phyloP scores from a whole-genome alignment of 2,329 filamentous ascomycete genomes.

The Colletotrichum zoysiae region DNA sequence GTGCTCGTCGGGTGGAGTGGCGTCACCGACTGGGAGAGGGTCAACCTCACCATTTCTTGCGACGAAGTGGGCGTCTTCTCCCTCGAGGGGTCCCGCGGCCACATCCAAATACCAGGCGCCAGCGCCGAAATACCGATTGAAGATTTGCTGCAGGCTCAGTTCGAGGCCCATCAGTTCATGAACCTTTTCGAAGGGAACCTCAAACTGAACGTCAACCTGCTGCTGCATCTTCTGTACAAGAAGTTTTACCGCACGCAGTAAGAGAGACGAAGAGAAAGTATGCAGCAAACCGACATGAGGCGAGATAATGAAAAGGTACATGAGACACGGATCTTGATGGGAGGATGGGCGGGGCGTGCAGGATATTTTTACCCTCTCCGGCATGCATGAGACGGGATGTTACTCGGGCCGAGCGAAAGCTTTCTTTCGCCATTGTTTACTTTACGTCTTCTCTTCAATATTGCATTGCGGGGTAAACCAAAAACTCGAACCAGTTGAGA shows the following conservation, averaged over 20 bases:
- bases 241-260: conserved; percentile 91
- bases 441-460: conserved; percentile 6
- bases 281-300: conserved; percentile 4
- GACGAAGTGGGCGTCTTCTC: conserved; percentile 96
- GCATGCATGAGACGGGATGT: conserved; percentile 33
- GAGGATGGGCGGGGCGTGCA: conserved; percentile 23
- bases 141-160: conserved; percentile 94
- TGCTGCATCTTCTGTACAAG: conserved; percentile 97
- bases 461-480: conserved; percentile 35
- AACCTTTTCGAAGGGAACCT: conserved; percentile 89
- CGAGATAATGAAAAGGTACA: conserved; percentile 10
- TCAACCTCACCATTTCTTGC: conserved; percentile 93
- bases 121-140: conserved; percentile 91
- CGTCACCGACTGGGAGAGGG: conserved; percentile 87
- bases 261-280: conserved; percentile 33
- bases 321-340: conserved; percentile 37
- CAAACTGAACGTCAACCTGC: conserved; percentile 93
- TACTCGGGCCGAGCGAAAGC: conserved; percentile 34
- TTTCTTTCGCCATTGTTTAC: neutral
- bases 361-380: conserved; percentile 27
- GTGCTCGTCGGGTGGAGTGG: conserved; percentile 94
- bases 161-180: conserved; percentile 97
- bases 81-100: conserved; percentile 89
- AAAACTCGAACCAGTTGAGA: conserved; percentile 22
- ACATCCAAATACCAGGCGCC: conserved; percentile 95